Conservation (phyloP, 108 stramenopile species). For the Nannochloropsis salina region DNA sequence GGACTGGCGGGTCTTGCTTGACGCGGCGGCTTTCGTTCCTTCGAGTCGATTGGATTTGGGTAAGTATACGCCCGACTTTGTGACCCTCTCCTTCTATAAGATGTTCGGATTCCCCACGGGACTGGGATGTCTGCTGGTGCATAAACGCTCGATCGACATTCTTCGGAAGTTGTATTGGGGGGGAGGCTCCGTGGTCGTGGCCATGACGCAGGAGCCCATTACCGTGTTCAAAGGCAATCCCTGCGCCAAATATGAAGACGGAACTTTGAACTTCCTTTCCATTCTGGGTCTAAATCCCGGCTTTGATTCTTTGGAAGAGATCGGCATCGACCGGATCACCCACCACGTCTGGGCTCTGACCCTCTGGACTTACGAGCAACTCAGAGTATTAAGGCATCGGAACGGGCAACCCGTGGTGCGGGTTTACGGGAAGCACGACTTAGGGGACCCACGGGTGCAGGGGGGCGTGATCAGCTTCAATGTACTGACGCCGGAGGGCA, state of each 20-base stretch:
- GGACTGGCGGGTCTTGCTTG: not conserved
- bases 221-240: constrained; percentile 6
- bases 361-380: not conserved
- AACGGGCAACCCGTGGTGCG: not conserved
- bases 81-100: constrained; percentile 35
- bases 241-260: not conserved
- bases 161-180: constrained; percentile 33
- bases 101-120: constrained; percentile 35
- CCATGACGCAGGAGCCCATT: not conserved
- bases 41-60: constrained; percentile 6
- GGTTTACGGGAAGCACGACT: constrained; percentile 10
- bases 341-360: constrained; percentile 16
- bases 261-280: constrained; percentile 11
- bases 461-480: constrained; percentile 2
- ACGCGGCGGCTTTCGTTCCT: constrained; percentile 15
- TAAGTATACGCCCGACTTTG: constrained; percentile 27
- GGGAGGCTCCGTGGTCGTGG: constrained; percentile 29
- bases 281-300: not conserved
- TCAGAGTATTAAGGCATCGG: not conserved
- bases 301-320: constrained; percentile 4
- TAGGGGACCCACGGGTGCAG: not conserved
- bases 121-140: constrained; percentile 24
- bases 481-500: not conserved
- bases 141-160: not conserved
- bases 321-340: not conserved